A percentile compares a stretch with the other conserved stretches of the same genome.
These are phyloP conservation scores for Passiflora organensis DNA, from an alignment of 345 rosid genomes.

Conservation along the genomic window DNA sequence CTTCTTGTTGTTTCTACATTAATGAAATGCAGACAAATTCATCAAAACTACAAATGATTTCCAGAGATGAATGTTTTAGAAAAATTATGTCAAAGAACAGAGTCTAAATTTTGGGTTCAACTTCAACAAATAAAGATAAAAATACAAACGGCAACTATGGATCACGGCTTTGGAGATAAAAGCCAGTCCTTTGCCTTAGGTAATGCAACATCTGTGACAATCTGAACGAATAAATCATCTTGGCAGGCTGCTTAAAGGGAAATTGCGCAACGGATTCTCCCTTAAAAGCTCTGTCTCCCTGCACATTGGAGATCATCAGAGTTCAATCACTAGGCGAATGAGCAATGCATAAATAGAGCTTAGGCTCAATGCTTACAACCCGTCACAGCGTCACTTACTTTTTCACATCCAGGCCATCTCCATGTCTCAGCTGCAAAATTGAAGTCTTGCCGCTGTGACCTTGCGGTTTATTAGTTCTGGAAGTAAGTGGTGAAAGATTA, in stretches of 20 bases:
- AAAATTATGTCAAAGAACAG: neutral
- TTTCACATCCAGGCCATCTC: conserved; percentile 37
- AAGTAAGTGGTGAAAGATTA: neutral
- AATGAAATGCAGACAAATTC: neutral
- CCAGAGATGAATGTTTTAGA: neutral
- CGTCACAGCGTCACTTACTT: conserved; percentile 26
- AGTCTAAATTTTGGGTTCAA: neutral
- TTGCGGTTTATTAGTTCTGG: conserved; percentile 22
- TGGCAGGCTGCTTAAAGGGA: conserved; percentile 65
- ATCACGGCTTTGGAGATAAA: conserved; percentile 43
- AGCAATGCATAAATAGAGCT: too few relatives aligned
- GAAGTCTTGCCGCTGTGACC: conserved; percentile 27
- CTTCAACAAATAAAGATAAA: too few relatives aligned
- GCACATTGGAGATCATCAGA: conserved; percentile 13
- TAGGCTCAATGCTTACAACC: too few relatives aligned
- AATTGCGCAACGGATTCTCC: conserved; percentile 77
- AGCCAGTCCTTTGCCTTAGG: conserved; percentile 25
- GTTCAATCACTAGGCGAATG: too few relatives aligned
- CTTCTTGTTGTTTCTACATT: too few relatives aligned
- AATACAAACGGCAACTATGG: neutral
- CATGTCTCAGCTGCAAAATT: conserved; percentile 30
- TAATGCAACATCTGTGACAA: neutral
- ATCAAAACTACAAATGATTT: too few relatives aligned
- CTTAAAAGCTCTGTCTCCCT: conserved; percentile 77
- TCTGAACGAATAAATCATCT: conserved; percentile 33